A percentile compares a stretch with the other conserved stretches of the same genome.
phyloP scores from a whole-genome alignment of 202 grass and related monocot genomes.

The Panicum virgatum region DNA sequence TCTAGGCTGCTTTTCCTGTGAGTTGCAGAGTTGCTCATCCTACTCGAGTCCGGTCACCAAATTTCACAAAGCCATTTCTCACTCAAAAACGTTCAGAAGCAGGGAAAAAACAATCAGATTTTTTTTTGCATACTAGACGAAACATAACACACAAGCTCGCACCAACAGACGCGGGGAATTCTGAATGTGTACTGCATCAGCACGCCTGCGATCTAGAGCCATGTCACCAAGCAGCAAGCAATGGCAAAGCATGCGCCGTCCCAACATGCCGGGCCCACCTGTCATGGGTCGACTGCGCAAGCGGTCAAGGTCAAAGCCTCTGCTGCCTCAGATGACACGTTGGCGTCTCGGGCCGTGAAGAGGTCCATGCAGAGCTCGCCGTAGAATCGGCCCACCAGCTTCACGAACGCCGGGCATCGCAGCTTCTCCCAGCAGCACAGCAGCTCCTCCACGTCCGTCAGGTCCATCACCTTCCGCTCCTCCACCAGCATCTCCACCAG shows the following conservation, averaged over 20 bases:
- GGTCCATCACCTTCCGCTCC: slow-evolving; percentile 76
- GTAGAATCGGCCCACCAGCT: slow-evolving; percentile 77
- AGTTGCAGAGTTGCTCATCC: background rate
- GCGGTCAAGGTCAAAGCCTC: background rate
- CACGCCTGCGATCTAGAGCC: background rate
- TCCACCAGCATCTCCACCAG: slow-evolving; percentile 82
- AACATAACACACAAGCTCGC: background rate
- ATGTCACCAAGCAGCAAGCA: background rate
- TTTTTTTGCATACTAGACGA: background rate
- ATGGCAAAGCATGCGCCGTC: background rate
- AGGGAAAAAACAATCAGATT: background rate
- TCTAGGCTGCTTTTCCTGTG: background rate
- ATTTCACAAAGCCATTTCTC: background rate
- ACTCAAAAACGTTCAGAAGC: background rate
- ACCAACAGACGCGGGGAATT: background rate
- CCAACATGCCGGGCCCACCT: background rate
- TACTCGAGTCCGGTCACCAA: background rate
- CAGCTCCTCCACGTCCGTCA: slow-evolving; percentile 87
- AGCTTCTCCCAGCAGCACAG: slow-evolving; percentile 69
- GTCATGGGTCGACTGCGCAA: background rate
- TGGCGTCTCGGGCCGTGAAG: slow-evolving; percentile 24
- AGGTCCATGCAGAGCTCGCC: slow-evolving; percentile 83
- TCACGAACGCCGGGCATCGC: slow-evolving; percentile 64
- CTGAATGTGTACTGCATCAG: background rate
- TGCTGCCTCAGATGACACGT: background rate